Base-by-base conservation (phyloP, 495 filamentous ascomycete species). In the Tuber calosporum region DNA sequence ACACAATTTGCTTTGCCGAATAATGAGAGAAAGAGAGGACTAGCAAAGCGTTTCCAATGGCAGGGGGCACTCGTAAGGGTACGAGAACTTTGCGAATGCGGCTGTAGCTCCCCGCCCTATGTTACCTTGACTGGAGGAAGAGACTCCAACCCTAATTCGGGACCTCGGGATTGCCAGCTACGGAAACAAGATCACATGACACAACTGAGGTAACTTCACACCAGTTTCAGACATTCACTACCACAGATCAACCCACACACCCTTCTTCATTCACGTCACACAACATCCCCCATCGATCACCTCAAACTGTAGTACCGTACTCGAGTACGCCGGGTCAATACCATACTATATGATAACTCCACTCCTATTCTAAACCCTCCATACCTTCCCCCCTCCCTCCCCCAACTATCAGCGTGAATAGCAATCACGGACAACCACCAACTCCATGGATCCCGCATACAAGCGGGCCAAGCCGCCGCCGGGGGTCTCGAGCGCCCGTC, bases 401-500 rank as follows among this genome's bases (percentile, higher is more conserved):
- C 53, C 53, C 13, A 62, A 34, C 53, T 5, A 62, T 30, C 53
- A 62, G 53, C 53, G 4, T 17, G 53, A 34, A 30, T 26, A 17
- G 4, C 53, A 30, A 17, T 30, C 53, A 17, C 30, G 1, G 26
- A 62, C 11, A 62, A 62, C 1, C 53, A 15, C n/a, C 48, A 11
- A 26, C 53, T 34, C 1, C 26, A 62, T 62, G 53, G 53, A 62
- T 62, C 53, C 53, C 26, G 30, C 53, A 34, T 62, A 26, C 53
- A 34, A 34, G 30, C 53, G 53, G 26, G 53, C 53, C 13, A 62
- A 34, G 30, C 53, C 53, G 53, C 48, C 48, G 22, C 26, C 53
- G 11, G 53, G 26, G 13, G n/a, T 45, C 70, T 78, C 76, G 22
- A 70, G 69, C 58, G 62, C 75, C 66, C 77, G 68, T 30, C 77